Evolutionary conservation across 2,329 filamentous ascomycete species (phyloP).

Genomic region (Cladophialophora chaetospira): DNA sequence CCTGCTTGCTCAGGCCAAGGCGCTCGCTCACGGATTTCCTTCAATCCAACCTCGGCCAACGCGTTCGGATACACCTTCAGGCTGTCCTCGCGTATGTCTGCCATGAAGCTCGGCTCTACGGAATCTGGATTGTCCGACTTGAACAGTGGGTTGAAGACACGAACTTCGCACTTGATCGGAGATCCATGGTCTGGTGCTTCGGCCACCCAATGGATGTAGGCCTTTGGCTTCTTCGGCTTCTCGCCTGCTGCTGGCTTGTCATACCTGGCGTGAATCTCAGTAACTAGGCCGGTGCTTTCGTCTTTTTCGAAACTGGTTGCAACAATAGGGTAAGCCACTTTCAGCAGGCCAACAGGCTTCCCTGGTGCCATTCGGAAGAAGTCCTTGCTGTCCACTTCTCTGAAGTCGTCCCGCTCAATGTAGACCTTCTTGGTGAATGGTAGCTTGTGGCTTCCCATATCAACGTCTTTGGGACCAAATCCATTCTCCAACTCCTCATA

Average conservation of each 20-base stretch:
- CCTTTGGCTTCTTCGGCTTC: slow-evolving; percentile 66
- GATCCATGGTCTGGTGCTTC: slow-evolving; percentile 64
- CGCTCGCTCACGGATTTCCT: slow-evolving; percentile 70
- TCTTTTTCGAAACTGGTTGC: slow-evolving; percentile 70
- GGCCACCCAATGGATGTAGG: slow-evolving; percentile 89
- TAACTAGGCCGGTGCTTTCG: slow-evolving; percentile 63
- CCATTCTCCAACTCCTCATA: slow-evolving; percentile 67
- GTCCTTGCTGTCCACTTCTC: slow-evolving; percentile 69
- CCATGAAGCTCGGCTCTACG: slow-evolving; percentile 76
- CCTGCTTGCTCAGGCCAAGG: slow-evolving; percentile 82
- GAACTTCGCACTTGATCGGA: slow-evolving; percentile 68
- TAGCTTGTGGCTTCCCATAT: slow-evolving; percentile 55
- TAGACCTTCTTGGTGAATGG: slow-evolving; percentile 77
- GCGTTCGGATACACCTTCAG: slow-evolving; percentile 78
- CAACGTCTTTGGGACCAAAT: slow-evolving; percentile 78
- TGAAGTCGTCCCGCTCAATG: slow-evolving; percentile 79
- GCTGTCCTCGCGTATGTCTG: slow-evolving; percentile 80
- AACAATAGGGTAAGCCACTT: slow-evolving; percentile 69
- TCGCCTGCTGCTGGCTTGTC: slow-evolving; percentile 68
- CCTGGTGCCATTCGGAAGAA: slow-evolving; percentile 78
- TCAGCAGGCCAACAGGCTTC: slow-evolving; percentile 72
- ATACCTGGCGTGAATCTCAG: slow-evolving; percentile 65
- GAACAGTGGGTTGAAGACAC: slow-evolving; percentile 81
- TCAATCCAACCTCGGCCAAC: slow-evolving; percentile 79
- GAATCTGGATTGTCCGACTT: slow-evolving; percentile 80